These are phyloP conservation scores for Colletotrichum limetticola DNA, from an alignment of 2,329 filamentous ascomycete species.

Conservation along the genomic window DNA sequence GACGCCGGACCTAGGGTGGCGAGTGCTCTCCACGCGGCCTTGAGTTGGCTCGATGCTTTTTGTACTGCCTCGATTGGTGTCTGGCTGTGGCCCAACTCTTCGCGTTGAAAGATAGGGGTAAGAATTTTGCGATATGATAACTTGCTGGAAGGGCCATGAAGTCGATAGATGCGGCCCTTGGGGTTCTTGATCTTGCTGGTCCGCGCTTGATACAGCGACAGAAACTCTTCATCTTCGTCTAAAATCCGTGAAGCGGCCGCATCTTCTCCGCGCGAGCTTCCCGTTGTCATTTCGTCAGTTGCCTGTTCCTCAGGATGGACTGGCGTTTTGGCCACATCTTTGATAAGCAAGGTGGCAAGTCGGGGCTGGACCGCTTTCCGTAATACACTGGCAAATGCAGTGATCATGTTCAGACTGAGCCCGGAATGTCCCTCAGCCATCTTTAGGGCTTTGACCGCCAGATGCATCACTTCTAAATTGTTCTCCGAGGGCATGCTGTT, in stretches of 20 bases:
- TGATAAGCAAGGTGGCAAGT: slow-evolving; percentile 45
- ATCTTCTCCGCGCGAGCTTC: background rate
- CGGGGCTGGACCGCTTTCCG: slow-evolving; percentile 35
- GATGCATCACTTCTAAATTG: background rate
- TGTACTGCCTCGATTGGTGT: background rate
- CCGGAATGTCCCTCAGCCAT: slow-evolving; percentile 12
- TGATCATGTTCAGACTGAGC: slow-evolving; percentile 37
- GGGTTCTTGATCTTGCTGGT: background rate
- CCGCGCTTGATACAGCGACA: slow-evolving; percentile 13
- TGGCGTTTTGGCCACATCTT: slow-evolving; percentile 29
- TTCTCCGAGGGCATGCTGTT: background rate
- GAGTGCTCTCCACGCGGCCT: slow-evolving; percentile 15
- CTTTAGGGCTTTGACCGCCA: slow-evolving; percentile 18
- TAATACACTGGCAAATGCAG: slow-evolving; percentile 11
- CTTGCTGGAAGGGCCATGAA: background rate
- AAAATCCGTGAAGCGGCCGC: background rate
- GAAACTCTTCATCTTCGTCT: background rate
- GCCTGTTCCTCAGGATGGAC: background rate
- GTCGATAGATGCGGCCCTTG: background rate
- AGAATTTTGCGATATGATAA: background rate
- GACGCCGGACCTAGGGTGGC: background rate
- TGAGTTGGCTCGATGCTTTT: slow-evolving; percentile 9
- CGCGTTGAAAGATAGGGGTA: background rate
- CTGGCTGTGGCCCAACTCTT: background rate
- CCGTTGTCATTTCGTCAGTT: background rate